Percentiles rank a stretch among this genome's conserved stretches.
These are phyloP conservation scores for Bjerkandera adusta DNA, from an alignment of 1,284 basidiomycete species.

Conservation along the genomic window DNA sequence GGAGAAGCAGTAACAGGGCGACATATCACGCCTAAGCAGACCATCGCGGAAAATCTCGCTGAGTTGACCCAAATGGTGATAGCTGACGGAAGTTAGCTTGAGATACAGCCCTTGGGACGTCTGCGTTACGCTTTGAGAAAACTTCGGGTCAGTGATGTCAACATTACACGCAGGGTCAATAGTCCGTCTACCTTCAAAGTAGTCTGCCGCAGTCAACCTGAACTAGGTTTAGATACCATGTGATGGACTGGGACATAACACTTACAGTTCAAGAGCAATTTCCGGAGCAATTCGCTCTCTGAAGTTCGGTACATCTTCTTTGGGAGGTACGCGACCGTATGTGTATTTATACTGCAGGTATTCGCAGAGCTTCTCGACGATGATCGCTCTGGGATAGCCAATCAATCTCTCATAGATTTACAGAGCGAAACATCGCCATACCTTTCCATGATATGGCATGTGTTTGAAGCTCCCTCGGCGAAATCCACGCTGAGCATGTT, in stretches of 20 bases:
- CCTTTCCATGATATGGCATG: slow-evolving; percentile 48
- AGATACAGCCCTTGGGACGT: background rate
- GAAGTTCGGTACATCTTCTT: slow-evolving; percentile 78
- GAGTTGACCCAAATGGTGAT: too few species aligned
- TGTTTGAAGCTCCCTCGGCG: slow-evolving; percentile 47
- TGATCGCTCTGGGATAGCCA: slow-evolving; percentile 50
- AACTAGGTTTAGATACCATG: slow-evolving; percentile 8
- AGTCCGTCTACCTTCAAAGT: slow-evolving; percentile 65
- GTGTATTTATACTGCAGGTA: slow-evolving; percentile 78
- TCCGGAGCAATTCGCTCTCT: slow-evolving; percentile 77
- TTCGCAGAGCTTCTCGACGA: slow-evolving; percentile 81
- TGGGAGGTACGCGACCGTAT: slow-evolving; percentile 55
- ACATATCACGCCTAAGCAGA: too few species aligned
- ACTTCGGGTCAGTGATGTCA: background rate
- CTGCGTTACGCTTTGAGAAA: background rate
- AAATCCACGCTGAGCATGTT: slow-evolving; percentile 45
- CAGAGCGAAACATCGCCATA: slow-evolving; percentile 18
- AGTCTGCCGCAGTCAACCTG: slow-evolving; percentile 72
- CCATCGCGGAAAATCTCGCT: too few species aligned
- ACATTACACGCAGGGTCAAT: background rate
- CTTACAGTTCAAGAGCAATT: slow-evolving; percentile 80
- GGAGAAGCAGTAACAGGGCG: too few species aligned
- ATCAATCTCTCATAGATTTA: background rate
- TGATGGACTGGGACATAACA: slow-evolving; percentile 18
- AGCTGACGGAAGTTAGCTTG: background rate